phyloP scores from a whole-genome alignment of 768 basidiomycete genomes.

The Leucocoprinus leucothites region DNA sequence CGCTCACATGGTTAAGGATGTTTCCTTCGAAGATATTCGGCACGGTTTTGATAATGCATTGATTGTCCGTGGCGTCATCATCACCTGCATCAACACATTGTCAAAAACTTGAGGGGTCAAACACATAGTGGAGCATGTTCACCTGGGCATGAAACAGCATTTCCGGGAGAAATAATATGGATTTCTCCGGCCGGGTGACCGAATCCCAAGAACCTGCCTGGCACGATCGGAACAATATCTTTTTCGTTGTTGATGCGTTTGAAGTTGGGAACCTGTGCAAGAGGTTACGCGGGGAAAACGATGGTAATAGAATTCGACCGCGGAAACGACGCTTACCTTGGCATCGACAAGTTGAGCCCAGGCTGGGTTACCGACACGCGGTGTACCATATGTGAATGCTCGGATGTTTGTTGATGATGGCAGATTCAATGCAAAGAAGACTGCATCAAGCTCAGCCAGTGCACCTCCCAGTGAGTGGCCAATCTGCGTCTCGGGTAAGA shows the following conservation, averaged over 20 bases:
- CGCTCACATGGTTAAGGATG: constrained; percentile 47
- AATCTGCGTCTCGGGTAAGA: constrained; percentile 23
- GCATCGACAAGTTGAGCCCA: constrained; percentile 50
- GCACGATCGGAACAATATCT: constrained; percentile 56
- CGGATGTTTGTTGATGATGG: constrained; percentile 36
- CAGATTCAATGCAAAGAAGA: constrained; percentile 47
- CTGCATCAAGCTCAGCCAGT: constrained; percentile 47
- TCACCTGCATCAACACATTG: constrained; percentile 25
- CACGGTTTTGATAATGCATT: constrained; percentile 54
- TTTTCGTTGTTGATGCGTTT: constrained; percentile 37
- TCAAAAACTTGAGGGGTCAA: not conserved
- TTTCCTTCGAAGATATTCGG: constrained; percentile 50
- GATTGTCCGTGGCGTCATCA: constrained; percentile 50
- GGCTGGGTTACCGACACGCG: constrained; percentile 49
- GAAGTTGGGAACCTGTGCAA: constrained; percentile 30
- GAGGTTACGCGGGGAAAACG: not conserved
- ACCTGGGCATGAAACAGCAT: constrained; percentile 36
- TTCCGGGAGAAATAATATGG: constrained; percentile 42
- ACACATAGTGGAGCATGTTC: not conserved
- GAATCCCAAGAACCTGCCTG: constrained; percentile 48
- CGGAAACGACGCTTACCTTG: constrained; percentile 24
- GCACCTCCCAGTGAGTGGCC: constrained; percentile 54
- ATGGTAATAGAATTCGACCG: not conserved
- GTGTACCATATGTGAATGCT: constrained; percentile 46
- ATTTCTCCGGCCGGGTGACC: constrained; percentile 52